A percentile compares a stretch with the other conserved stretches of the same genome.
Evolutionary conservation across 2,329 filamentous ascomycete species (phyloP).

Genomic region (Venturia aucupariae): DNA sequence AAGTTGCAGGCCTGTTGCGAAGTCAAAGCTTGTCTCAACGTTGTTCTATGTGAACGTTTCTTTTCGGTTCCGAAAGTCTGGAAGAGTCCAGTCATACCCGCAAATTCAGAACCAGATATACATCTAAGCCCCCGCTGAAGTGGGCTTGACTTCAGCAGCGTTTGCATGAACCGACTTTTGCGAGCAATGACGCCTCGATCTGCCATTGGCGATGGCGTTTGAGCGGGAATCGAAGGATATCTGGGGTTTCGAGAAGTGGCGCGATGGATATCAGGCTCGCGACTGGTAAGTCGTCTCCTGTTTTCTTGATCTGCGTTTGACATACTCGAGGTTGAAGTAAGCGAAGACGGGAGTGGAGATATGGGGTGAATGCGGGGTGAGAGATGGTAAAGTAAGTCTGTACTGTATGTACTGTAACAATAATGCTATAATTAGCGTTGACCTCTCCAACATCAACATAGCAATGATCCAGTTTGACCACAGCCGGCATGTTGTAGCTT

Average conservation of each 20-base stretch:
- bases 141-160: background rate
- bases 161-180: background rate
- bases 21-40: background rate
- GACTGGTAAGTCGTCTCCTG: too few relatives aligned
- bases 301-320: too few relatives aligned
- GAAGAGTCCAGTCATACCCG: background rate
- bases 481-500: too few relatives aligned
- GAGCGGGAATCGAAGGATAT: background rate
- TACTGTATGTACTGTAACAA: too few relatives aligned
- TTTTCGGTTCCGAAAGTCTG: background rate
- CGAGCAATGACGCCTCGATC: background rate
- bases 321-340: too few relatives aligned
- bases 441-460: background rate
- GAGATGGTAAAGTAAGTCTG: background rate
- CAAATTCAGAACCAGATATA: background rate
- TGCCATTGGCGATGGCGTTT: background rate
- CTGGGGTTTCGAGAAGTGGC: too few relatives aligned
- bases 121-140: too few relatives aligned
- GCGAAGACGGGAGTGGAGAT: background rate
- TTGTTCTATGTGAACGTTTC: background rate
- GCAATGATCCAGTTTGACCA: too few relatives aligned
- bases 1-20: background rate
- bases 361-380: background rate
- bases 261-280: too few relatives aligned
- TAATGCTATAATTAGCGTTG: background rate